phyloP scores from a whole-genome alignment of 75 land plant genomes.

The Picea sitchensis region DNA sequence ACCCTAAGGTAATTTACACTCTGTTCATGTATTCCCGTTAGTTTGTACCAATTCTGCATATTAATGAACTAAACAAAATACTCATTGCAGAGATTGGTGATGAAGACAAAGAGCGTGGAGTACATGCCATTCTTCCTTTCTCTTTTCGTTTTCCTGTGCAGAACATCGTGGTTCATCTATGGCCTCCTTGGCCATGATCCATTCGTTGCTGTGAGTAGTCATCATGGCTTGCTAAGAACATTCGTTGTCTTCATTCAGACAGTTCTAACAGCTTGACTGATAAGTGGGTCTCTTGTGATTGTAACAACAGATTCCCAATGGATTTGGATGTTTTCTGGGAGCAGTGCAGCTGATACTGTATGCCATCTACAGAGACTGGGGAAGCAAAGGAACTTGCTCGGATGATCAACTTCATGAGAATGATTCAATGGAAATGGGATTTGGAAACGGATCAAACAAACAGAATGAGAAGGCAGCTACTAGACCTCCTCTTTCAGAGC shows the following conservation, averaged over 20 bases:
- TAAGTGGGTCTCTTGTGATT: neutral
- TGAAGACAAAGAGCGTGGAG: constrained; percentile 72
- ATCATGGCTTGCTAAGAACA: no score
- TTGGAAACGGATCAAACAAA: neutral
- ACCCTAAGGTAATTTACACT: neutral
- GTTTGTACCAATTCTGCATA: no score
- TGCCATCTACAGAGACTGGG: constrained; percentile 38
- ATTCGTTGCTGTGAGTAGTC: constrained; percentile 49
- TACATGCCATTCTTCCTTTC: constrained; percentile 83
- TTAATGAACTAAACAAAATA: neutral
- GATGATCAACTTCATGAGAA: neutral
- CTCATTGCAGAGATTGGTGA: constrained; percentile 50
- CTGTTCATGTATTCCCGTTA: neutral
- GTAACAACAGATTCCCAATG: constrained; percentile 49
- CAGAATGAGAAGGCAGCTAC: no score
- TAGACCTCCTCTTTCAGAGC: no score
- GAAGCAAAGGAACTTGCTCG: neutral
- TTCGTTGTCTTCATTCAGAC: no score
- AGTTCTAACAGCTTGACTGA: no score
- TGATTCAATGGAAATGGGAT: constrained; percentile 5
- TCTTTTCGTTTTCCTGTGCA: constrained; percentile 61
- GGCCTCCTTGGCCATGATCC: constrained; percentile 63
- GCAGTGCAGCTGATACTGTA: constrained; percentile 43
- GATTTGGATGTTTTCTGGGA: constrained; percentile 39
- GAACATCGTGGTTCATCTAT: constrained; percentile 63